A percentile compares a stretch with the other conserved stretches of the same genome.
phyloP scores from a whole-genome alignment of 1,139 yeast genomes.

The Magnusiomyces sp. region DNA sequence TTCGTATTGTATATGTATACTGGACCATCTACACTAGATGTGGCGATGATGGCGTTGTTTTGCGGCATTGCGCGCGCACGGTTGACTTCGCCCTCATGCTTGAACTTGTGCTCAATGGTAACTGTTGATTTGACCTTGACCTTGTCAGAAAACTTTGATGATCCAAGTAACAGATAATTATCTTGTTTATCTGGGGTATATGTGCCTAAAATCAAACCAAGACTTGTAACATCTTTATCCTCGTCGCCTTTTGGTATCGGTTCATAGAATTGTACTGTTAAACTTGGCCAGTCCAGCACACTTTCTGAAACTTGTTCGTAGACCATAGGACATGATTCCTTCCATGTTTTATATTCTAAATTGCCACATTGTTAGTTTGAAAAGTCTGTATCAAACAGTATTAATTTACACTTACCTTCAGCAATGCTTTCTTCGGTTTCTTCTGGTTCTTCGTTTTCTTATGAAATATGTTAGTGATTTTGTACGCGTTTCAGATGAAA shows the following conservation, averaged over 20 bases:
- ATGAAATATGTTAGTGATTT: too few species aligned
- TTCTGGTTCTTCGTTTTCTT: slow-evolving; percentile 58
- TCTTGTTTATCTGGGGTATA: slow-evolving; percentile 76
- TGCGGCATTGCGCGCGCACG: slow-evolving; percentile 86
- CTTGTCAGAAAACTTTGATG: slow-evolving; percentile 13
- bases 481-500: too few species aligned
- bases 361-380: background rate
- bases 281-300: slow-evolving; percentile 54
- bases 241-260: slow-evolving; percentile 20
- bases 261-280: slow-evolving; percentile 33
- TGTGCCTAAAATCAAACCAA: slow-evolving; percentile 63
- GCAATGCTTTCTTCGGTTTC: slow-evolving; percentile 3
- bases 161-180: slow-evolving; percentile 51
- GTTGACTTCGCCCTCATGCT: slow-evolving; percentile 57
- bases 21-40: slow-evolving; percentile 71
- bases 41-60: slow-evolving; percentile 59
- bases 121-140: slow-evolving; percentile 26
- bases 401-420: background rate
- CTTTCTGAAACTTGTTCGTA: slow-evolving; percentile 71
- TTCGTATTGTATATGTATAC: slow-evolving; percentile 42
- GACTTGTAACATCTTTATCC: slow-evolving; percentile 16
- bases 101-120: slow-evolving; percentile 47
- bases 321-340: slow-evolving; percentile 83
- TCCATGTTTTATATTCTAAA: slow-evolving; percentile 82
- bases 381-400: background rate